Base-by-base conservation (phyloP, 2,329 filamentous ascomycete species). In the Chlorencoelia australis region DNA sequence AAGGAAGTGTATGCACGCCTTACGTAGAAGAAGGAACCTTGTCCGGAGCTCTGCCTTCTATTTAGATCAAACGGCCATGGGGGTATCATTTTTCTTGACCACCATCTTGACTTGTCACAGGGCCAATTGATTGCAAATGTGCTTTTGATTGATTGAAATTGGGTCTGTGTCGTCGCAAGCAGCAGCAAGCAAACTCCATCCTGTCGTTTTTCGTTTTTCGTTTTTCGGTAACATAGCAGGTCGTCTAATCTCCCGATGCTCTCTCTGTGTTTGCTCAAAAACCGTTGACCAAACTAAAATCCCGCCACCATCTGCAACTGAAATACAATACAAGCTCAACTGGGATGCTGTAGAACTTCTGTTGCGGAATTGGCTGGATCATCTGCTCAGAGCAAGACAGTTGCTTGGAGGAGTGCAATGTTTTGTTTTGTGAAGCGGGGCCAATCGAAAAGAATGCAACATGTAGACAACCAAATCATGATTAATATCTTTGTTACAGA, bases 391-490 rank as follows among this genome's bases (percentile, higher is more conserved):
- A 39, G 35, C 22, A 31, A 31, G 28, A 43, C 16, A 44, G 39
- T 44, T 43, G 39, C 25, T 46, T 47, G 48, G 44, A 27, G 33
- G n/a, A n/a, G n/a, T n/a, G n/a, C n/a, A n/a, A n/a, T n/a, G n/a
- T n/a, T n/a, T n/a, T n/a, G n/a, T n/a, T n/a, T n/a, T n/a, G n/a
- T 27, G 39, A 43, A 42, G 40, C 35, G 32, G 24, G 16, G 16
- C 46, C 26, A 49, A 41, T 42, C 24, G 29, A 30, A 32, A 25
- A 25, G 9, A 7, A n/a, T 13, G 19, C n/a, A 40, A 17, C 25
- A 18, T 32, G 15, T 39, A 22, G 35, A 37, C 28, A 34, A 21
- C 18, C 28, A 33, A 38, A 18, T 17, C 26, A 24, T 37, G n/a
- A n/a, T n/a, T n/a, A n/a, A n/a, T n/a, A n/a, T n/a, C n/a, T n/a